Base-by-base conservation (phyloP, 2,329 filamentous ascomycete species). In the Curvularia verruculosa region DNA sequence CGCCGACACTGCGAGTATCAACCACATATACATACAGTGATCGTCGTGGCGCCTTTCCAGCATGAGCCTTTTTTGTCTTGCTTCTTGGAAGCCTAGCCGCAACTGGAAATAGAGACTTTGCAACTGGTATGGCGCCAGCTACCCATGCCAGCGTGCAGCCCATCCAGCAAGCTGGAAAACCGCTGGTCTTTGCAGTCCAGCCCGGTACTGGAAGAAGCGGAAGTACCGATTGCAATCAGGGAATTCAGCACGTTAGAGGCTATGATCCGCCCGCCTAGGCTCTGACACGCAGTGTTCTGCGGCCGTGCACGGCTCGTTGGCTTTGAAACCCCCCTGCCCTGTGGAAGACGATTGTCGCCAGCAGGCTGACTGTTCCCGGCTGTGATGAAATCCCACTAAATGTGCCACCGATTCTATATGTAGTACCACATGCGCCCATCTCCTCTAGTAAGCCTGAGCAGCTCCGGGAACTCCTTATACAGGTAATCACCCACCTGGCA, bases 401-500 rank as follows among this genome's bases (percentile, higher is more conserved):
- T 48, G 47, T 50, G 41, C 52, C 48, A 54, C 51, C 47, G 56
- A 41, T 63, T 60, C 28, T 73, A 74, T 74, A 73, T 73, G 64
- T 70, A 73, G 64, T 49, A 56, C 46, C 36, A 41, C 37, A 48
- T 53, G 44, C 63, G 63, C 58, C 56, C 46, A 18, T 31, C 53
- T 40, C 41, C 57, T 48, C 37, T 50, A 55, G 10, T 49, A 57
- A 59, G 41, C 36, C 52, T 60, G 59, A 37, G 55, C n/a, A 59
- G 50, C 52, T 53, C 48, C 54, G 34, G 54, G 55, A 39, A 58
- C 44, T 59, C 52, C 29, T 52, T 39, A 49, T 56, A 29, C 49
- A 51, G 50, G 48, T 52, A 52, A 36, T 26, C 55, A 41, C 61
- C 56, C 44, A 49, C 48, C 52, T 43, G 46, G 49, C 18, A 50